A percentile compares a stretch with the other conserved stretches of the same genome.
phyloP scores from a whole-genome alignment of 441 rosid species.

The Kokia cookei region DNA sequence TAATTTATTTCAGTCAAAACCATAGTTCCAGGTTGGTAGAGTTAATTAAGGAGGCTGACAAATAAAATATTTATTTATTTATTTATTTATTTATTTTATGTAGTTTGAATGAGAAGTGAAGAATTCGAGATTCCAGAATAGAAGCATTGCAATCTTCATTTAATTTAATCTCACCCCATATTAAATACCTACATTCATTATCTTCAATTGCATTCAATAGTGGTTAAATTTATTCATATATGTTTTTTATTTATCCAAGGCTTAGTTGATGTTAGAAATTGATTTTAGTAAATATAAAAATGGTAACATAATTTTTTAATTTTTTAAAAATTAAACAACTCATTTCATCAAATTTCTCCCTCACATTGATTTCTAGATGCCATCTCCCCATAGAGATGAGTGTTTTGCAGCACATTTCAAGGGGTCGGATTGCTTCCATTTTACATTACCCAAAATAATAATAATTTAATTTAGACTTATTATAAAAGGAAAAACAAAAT shows the following conservation, averaged over 20 bases:
- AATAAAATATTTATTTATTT: too few species aligned
- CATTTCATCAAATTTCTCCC: neutral
- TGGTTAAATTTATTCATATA: neutral
- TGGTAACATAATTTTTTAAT: too few species aligned
- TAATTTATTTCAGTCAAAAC: too few species aligned
- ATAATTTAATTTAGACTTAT: neutral
- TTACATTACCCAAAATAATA: neutral
- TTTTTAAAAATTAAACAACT: neutral
- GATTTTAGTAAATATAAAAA: too few species aligned
- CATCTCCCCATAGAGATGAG: slow-evolving; percentile 37
- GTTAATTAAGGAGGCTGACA: too few species aligned
- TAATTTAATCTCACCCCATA: neutral
- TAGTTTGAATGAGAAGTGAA: neutral
- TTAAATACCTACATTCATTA: neutral
- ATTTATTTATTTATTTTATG: too few species aligned
- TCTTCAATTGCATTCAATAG: neutral
- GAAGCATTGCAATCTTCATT: slow-evolving; percentile 19
- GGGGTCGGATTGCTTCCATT: slow-evolving; percentile 25
- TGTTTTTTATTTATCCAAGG: neutral
- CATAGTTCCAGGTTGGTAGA: too few species aligned
- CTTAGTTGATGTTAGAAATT: too few species aligned
- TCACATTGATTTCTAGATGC: slow-evolving; percentile 6
- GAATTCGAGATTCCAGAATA: slow-evolving; percentile 44
- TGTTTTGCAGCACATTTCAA: slow-evolving; percentile 35
- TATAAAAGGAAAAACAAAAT: neutral